Evolutionary conservation across 2,329 filamentous ascomycete species (phyloP), one percentile per base, ranked within the genome.

Genomic region (Lachnellula hyalina): DNA sequence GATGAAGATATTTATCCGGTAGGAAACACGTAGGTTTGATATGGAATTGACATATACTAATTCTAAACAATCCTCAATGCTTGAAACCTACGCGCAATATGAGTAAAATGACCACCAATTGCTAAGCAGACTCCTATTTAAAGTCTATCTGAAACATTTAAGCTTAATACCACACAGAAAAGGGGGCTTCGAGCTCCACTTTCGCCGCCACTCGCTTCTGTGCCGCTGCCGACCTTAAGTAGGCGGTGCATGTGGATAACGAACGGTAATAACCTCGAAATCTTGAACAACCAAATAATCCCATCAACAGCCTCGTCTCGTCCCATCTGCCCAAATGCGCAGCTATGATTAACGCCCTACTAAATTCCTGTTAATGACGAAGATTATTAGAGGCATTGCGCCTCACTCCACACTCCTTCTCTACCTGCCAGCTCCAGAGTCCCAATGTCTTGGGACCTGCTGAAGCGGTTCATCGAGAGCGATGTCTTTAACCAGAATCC

Each of bases 401-500:
- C 65, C 66, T 68, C 66, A 60, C 50, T 52, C 41, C 48, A 41
- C 54, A 48, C 49, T 49, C 47, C 49, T 35, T 52, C 52, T 51
- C 58, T 49, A 57, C 49, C 59, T 51, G 50, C 55, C 53, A 54
- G 45, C 42, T 47, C 47, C 58, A 42, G 57, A 45, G 46, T 53
- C 56, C 61, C 60, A 61, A 86, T 86, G 85, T 87, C 85, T 77
- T 93, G 89, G 89, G 87, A 92, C 78, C 80, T 94, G 77, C 82
- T 94, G 72, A 87, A 90, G 79, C 85, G 89, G 74, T 92, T 93
- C 83, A 85, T 94, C 78, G 89, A 93, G 81, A 91, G 87, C 77
- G 89, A 94, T 79, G 88, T 94, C 78, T 94, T 94, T 81, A 93
- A 92, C 78, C 86, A 89, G 75, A 87, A 93, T 75, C 89, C 90